A percentile compares a stretch with the other conserved stretches of the same genome.
Conservation (phyloP, 768 basidiomycete species). For the Pilatotrama ljubarskyi region DNA sequence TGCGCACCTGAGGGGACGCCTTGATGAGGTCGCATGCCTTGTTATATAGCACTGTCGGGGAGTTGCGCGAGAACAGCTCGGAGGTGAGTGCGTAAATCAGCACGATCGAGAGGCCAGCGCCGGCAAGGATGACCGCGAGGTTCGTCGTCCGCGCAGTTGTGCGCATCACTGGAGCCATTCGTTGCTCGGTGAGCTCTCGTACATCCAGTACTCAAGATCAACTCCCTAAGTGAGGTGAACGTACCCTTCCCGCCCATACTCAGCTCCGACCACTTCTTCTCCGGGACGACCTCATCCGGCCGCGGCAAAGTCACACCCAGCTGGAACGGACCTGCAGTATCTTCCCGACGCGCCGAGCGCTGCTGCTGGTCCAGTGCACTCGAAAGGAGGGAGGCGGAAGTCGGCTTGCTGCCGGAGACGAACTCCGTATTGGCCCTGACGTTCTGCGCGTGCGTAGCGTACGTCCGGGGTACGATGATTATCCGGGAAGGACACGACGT, state of each 20-base stretch:
- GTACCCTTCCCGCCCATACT: constrained; percentile 75
- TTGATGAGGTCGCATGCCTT: constrained; percentile 54
- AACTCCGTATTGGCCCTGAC: constrained; percentile 1
- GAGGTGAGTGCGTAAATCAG: constrained; percentile 79
- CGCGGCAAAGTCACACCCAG: constrained; percentile 65
- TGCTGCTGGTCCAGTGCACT: constrained; percentile 65
- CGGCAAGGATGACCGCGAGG: constrained; percentile 60
- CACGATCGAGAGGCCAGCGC: constrained; percentile 78
- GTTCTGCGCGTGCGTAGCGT: constrained; percentile 44
- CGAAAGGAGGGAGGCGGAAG: constrained; percentile 50
- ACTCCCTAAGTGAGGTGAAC: not conserved
- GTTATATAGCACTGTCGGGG: constrained; percentile 78
- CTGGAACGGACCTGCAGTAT: constrained; percentile 76
- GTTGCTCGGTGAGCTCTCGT: no score
- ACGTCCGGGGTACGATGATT: constrained; percentile 26
- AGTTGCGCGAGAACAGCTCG: constrained; percentile 86
- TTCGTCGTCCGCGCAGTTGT: constrained; percentile 54
- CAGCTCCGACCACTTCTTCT: constrained; percentile 79
- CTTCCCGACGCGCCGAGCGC: constrained; percentile 42
- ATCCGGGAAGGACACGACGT: not conserved
- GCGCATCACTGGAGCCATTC: constrained; percentile 43
- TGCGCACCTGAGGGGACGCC: constrained; percentile 44
- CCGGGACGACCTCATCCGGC: constrained; percentile 51
- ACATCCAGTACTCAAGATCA: not conserved
- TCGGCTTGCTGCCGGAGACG: constrained; percentile 21